Percentiles rank a stretch among this genome's conserved stretches.
phyloP scores from a whole-genome alignment of 179 eudicot genomes.

The Spergularia azorica region DNA sequence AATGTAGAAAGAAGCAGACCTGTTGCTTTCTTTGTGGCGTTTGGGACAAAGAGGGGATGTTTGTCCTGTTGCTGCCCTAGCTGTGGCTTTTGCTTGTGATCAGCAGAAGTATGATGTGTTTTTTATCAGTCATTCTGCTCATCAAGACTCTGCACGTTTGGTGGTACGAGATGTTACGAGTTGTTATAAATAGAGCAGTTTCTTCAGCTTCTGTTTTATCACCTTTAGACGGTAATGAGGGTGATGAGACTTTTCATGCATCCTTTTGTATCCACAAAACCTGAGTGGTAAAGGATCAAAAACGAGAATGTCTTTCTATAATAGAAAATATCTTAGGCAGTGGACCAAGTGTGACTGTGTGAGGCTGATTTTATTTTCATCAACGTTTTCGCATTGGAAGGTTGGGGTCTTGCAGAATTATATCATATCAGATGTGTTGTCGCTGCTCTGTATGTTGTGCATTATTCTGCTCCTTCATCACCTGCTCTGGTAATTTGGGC shows the following conservation, averaged over 20 bases:
- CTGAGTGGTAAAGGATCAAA: constrained; percentile 52
- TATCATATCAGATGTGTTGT: constrained; percentile 70
- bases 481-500: constrained; percentile 94
- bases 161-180: constrained; percentile 40
- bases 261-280: constrained; percentile 57
- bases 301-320: constrained; percentile 57
- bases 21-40: constrained; percentile 78
- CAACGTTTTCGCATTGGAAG: constrained; percentile 95
- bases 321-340: constrained; percentile 70
- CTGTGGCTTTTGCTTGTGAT: constrained; percentile 82
- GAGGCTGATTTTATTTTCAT: constrained; percentile 73
- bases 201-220: constrained; percentile 82
- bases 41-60: constrained; percentile 98
- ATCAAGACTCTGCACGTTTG: constrained; percentile 64
- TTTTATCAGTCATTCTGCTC: constrained; percentile 39
- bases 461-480: constrained; percentile 83
- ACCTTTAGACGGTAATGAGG: constrained; percentile 41
- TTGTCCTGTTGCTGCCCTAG: constrained; percentile 81
- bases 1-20: constrained; percentile 45
- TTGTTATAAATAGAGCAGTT: constrained; percentile 39
- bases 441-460: constrained; percentile 90
- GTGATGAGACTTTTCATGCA: constrained; percentile 35
- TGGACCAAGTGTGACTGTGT: constrained; percentile 41
- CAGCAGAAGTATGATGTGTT: constrained; percentile 55
- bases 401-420: constrained; percentile 93